phyloP scores from a whole-genome alignment of 768 basidiomycete genomes.

The Hericium rajendrae region DNA sequence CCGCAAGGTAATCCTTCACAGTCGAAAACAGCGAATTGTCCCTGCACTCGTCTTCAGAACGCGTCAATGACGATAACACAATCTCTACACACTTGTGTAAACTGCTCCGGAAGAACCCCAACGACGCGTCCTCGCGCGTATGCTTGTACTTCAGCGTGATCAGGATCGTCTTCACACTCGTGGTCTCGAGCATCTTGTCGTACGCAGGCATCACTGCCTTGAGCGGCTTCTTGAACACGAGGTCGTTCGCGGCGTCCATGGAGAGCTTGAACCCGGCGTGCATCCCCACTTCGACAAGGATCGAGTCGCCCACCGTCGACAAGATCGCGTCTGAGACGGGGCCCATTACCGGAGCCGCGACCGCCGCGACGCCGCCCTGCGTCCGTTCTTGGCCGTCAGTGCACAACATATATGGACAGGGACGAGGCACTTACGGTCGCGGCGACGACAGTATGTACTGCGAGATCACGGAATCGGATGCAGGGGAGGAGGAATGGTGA shows the following conservation, averaged over 20 bases:
- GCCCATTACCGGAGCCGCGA: constrained; percentile 42
- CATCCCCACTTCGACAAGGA: constrained; percentile 48
- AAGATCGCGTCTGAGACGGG: constrained; percentile 44
- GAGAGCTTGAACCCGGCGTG: constrained; percentile 45
- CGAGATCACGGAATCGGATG: constrained; percentile 54
- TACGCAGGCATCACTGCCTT: constrained; percentile 42
- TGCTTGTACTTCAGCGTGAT: constrained; percentile 57
- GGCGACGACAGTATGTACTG: constrained; percentile 49
- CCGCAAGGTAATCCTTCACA: constrained; percentile 52
- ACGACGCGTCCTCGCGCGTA: constrained; percentile 44
- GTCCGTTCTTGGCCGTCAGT: not conserved
- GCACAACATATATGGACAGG: not conserved
- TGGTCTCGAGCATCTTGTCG: constrained; percentile 45
- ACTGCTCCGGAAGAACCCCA: constrained; percentile 55
- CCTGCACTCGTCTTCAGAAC: constrained; percentile 20
- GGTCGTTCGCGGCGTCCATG: constrained; percentile 41
- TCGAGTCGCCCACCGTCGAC: constrained; percentile 42
- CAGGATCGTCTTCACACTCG: constrained; percentile 42
- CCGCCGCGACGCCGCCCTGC: constrained; percentile 33
- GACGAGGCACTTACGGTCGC: constrained; percentile 38
- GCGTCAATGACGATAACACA: not conserved
- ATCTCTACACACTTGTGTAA: constrained; percentile 36
- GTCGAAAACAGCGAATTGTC: constrained; percentile 49
- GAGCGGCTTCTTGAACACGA: constrained; percentile 39
- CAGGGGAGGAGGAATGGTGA: constrained; percentile 54